These are phyloP conservation scores for Fusarium beomiforme DNA, from an alignment of 2,329 filamentous ascomycete species.

Conservation along the genomic window DNA sequence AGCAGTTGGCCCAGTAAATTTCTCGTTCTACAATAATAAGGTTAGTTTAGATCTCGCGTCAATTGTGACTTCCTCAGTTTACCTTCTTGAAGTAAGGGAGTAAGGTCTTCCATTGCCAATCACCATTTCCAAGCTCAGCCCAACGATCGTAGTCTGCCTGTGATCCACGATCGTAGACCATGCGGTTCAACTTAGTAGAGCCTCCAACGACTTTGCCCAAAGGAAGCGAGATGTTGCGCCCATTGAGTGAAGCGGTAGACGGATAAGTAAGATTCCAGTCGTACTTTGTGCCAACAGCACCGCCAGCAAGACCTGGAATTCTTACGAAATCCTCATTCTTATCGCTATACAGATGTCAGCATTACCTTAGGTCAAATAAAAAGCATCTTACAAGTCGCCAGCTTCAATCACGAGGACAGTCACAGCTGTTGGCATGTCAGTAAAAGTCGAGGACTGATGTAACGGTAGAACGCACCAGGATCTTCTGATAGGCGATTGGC, in stretches of 20 bases:
- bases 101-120: constrained; percentile 52
- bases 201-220: constrained; percentile 53
- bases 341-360: constrained; percentile 13
- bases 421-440: constrained; percentile 13
- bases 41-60: background rate
- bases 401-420: constrained; percentile 38
- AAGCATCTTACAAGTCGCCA: constrained; percentile 29
- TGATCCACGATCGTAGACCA: constrained; percentile 51
- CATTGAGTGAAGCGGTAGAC: constrained; percentile 12
- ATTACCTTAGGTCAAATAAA: accelerated
- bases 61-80: accelerated
- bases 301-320: constrained; percentile 35
- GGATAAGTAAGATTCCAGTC: constrained; percentile 37
- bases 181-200: constrained; percentile 53
- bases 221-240: constrained; percentile 23
- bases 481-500: constrained; percentile 35
- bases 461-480: constrained; percentile 9
- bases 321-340: constrained; percentile 32
- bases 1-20: constrained; percentile 14
- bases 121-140: constrained; percentile 56
- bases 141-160: constrained; percentile 57
- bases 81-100: constrained; percentile 59
- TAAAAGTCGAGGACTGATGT: background rate
- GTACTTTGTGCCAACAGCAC: constrained; percentile 38
- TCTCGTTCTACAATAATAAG: constrained; percentile 20